These are phyloP conservation scores for Lycium ferocissimum DNA, from an alignment of 257 asterid species.

Conservation along the genomic window DNA sequence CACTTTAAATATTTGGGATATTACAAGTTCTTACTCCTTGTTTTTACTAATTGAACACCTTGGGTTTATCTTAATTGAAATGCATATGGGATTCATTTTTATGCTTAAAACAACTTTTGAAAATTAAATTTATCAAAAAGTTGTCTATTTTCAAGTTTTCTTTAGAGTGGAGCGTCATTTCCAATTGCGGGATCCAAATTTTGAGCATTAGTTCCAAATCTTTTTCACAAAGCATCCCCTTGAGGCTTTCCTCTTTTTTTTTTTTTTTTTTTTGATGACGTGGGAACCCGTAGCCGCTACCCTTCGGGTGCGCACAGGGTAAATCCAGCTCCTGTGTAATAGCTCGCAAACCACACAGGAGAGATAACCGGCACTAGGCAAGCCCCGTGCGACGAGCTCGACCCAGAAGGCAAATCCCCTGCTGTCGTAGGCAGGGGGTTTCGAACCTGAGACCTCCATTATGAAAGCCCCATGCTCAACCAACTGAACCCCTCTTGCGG, in stretches of 20 bases:
- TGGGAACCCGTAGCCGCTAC: no score
- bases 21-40: background rate
- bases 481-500: no score
- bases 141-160: background rate
- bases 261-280: background rate
- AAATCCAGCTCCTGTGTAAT: no score
- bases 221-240: background rate
- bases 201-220: conserved; percentile 12
- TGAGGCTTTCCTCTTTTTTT: background rate
- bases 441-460: no score
- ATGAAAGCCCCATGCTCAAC: no score
- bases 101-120: background rate
- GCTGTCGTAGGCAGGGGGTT: no score
- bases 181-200: background rate
- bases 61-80: conserved; percentile 1
- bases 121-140: conserved; percentile 2
- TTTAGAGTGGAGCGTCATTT: conserved; percentile 12
- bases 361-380: no score
- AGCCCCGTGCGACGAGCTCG: no score
- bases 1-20: background rate
- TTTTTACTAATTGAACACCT: conserved; percentile 18
- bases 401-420: no score
- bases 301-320: no score
- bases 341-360: no score
- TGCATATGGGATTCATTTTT: conserved; percentile 1